These are phyloP conservation scores for Fulvia fulva DNA, from an alignment of 2,329 filamentous ascomycete species.

Conservation along the genomic window DNA sequence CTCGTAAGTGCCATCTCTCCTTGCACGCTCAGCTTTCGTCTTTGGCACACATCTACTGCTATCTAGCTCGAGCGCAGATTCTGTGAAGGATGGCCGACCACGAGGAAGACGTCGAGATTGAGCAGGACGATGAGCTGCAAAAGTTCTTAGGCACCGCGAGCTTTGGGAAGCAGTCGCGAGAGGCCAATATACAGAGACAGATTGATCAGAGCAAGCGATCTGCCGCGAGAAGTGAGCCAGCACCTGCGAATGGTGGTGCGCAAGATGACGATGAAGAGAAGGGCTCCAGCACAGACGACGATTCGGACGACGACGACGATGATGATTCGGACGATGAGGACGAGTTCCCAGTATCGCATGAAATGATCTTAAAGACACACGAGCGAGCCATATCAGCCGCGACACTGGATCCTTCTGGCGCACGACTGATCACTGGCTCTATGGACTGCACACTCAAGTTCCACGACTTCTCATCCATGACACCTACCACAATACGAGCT, in stretches of 20 bases:
- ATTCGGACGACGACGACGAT: constrained; percentile 54
- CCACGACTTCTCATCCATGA: constrained; percentile 94
- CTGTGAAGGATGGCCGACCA: constrained; percentile 20
- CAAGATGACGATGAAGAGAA: constrained; percentile 19
- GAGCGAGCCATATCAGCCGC: constrained; percentile 80
- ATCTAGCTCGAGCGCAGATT: constrained; percentile 7
- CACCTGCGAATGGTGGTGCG: not conserved
- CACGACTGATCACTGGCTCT: constrained; percentile 82
- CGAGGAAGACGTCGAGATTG: constrained; percentile 26
- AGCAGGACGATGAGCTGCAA: constrained; percentile 64
- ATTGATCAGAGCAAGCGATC: constrained; percentile 72
- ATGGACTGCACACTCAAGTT: constrained; percentile 88
- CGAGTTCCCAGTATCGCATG: constrained; percentile 88
- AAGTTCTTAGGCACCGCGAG: constrained; percentile 73
- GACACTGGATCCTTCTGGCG: constrained; percentile 79
- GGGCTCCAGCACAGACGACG: constrained; percentile 47
- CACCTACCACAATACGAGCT: constrained; percentile 84
- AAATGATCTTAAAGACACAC: constrained; percentile 88
- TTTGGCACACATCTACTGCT: constrained; percentile 1
- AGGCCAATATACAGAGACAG: constrained; percentile 71
- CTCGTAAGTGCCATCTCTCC: constrained; percentile 22
- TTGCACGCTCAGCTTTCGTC: constrained; percentile 9
- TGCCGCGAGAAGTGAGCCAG: constrained; percentile 33
- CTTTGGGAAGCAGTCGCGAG: constrained; percentile 77
- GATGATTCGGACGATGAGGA: constrained; percentile 70